Evolutionary conservation across 805 yeast species (phyloP).

Genomic region (Candida pini): DNA sequence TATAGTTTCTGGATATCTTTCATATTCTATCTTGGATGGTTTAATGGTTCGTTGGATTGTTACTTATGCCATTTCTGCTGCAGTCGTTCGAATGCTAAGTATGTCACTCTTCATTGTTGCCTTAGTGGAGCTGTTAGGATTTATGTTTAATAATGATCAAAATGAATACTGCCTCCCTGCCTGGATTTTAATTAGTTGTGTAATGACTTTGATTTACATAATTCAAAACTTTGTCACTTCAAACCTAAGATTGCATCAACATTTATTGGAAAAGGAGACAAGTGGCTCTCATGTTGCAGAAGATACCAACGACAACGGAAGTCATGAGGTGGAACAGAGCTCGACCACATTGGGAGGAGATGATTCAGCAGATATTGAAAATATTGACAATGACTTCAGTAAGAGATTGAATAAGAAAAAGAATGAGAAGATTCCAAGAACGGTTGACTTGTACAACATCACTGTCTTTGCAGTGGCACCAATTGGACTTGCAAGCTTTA

Average conservation of each 20-base stretch:
- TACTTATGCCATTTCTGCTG: slow-evolving; percentile 81
- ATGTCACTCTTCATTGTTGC: slow-evolving; percentile 71
- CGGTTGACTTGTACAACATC: slow-evolving; percentile 81
- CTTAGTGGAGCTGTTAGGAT: slow-evolving; percentile 59
- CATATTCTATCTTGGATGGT: slow-evolving; percentile 81
- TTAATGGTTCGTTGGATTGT: slow-evolving; percentile 92
- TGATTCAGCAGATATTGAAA: background rate
- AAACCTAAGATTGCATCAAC: slow-evolving; percentile 44
- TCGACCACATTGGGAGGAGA: background rate
- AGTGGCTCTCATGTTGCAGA: background rate
- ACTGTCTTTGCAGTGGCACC: slow-evolving; percentile 98
- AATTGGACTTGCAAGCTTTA: slow-evolving; percentile 87
- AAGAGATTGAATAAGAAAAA: slow-evolving; percentile 9
- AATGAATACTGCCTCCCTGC: slow-evolving; percentile 70
- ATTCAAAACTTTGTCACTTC: slow-evolving; percentile 86
- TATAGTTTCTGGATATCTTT: slow-evolving; percentile 75
- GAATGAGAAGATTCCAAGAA: slow-evolving; percentile 42
- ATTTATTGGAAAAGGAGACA: slow-evolving; percentile 12
- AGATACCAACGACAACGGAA: background rate
- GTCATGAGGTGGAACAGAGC: background rate
- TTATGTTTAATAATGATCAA: slow-evolving; percentile 60
- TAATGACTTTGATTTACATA: slow-evolving; percentile 72
- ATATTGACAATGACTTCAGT: slow-evolving; percentile 1
- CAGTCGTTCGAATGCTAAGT: slow-evolving; percentile 79
- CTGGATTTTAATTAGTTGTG: slow-evolving; percentile 88